phyloP scores from a whole-genome alignment of 768 basidiomycete genomes.

The Candolleomyces efflorescens region DNA sequence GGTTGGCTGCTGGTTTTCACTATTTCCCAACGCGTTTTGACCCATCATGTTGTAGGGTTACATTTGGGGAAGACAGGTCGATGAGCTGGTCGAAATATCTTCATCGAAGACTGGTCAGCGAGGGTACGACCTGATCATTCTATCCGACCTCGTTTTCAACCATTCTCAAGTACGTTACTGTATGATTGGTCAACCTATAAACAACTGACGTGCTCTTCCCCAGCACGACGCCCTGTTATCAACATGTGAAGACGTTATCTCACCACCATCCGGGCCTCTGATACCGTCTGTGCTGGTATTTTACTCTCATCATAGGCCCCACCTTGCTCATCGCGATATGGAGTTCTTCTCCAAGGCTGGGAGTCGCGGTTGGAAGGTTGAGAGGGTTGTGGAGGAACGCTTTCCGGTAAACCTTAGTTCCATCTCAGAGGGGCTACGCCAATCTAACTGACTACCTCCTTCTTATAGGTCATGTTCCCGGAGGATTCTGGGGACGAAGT shows the following conservation, averaged over 20 bases:
- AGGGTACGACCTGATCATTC: slow-evolving; percentile 75
- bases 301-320: slow-evolving; percentile 86
- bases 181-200: neutral
- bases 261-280: neutral
- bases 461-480: too few relatives aligned
- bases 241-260: slow-evolving; percentile 56
- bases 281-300: slow-evolving; percentile 26
- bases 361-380: slow-evolving; percentile 64
- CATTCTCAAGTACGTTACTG: slow-evolving; percentile 61
- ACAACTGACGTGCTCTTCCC: neutral
- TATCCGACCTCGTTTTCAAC: slow-evolving; percentile 92
- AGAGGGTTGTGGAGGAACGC: slow-evolving; percentile 59
- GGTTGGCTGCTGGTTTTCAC: slow-evolving; percentile 11
- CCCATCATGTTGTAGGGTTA: slow-evolving; percentile 48
- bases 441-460: too few relatives aligned
- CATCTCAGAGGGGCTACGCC: too few relatives aligned
- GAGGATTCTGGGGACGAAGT: slow-evolving; percentile 79
- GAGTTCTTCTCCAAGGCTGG: slow-evolving; percentile 71
- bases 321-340: slow-evolving; percentile 78
- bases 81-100: slow-evolving; percentile 34
- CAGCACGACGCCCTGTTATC: slow-evolving; percentile 80
- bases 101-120: slow-evolving; percentile 14
- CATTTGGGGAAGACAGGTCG: slow-evolving; percentile 68
- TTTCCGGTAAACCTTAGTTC: slow-evolving; percentile 47
- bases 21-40: slow-evolving; percentile 10